Conservation (phyloP, 2,329 filamentous ascomycete genomes). For the Fusarium newnesense region DNA sequence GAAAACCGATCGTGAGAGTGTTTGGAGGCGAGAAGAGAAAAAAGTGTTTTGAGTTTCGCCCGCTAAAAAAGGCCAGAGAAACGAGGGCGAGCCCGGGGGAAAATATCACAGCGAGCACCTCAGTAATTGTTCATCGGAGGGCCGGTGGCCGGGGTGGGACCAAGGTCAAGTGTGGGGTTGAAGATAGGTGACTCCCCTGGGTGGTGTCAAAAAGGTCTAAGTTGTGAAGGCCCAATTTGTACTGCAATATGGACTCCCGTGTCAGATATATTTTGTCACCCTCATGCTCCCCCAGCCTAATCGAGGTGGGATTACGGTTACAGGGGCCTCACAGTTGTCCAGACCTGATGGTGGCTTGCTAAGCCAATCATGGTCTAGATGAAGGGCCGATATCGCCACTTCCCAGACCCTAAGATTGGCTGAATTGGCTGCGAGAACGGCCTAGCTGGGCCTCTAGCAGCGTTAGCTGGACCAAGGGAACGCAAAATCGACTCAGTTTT, state of each 20-base stretch:
- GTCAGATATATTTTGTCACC: not conserved
- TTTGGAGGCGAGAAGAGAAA: not conserved
- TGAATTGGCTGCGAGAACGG: not conserved
- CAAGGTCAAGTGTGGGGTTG: not conserved
- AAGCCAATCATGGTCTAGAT: not conserved
- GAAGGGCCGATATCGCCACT: not conserved
- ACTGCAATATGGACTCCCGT: accelerated
- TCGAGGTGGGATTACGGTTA: not conserved
- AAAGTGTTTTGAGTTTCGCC: not conserved
- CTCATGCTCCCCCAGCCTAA: not conserved
- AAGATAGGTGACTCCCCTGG: not conserved
- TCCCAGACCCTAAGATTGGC: not conserved
- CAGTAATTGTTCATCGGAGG: not conserved
- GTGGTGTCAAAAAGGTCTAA: not conserved
- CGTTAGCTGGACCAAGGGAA: not conserved
- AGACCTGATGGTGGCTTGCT: not conserved
- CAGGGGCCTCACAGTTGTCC: not conserved
- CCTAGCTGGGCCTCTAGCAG: not conserved
- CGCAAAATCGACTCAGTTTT: not conserved
- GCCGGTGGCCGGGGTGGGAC: not conserved
- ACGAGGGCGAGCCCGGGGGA: not conserved
- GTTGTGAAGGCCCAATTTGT: accelerated
- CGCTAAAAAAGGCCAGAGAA: not conserved
- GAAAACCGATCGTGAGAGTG: not conserved
- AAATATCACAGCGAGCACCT: not conserved